A percentile compares a stretch with the other conserved stretches of the same genome.
phyloP scores from a whole-genome alignment of 352 stramenopile genomes.

The Aphanomyces invadans region DNA sequence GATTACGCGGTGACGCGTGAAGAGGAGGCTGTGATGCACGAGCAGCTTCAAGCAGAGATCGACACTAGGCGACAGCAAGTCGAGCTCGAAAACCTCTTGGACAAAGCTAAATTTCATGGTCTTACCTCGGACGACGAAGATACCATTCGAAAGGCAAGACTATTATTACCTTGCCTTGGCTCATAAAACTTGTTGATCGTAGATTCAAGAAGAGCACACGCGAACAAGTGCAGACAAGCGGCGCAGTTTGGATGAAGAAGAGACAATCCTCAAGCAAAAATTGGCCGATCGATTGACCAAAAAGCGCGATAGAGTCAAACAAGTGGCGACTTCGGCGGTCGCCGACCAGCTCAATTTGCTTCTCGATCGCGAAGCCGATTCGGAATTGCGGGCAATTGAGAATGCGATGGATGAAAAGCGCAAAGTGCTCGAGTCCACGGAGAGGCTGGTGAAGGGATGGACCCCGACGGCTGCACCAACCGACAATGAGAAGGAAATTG shows the following conservation, averaged over 20 bases:
- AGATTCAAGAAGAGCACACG: constrained; percentile 42
- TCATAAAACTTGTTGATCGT: no score
- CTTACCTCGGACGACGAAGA: constrained; percentile 8
- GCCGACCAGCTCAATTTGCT: background rate
- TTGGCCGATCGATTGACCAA: constrained; percentile 44
- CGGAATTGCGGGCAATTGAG: constrained; percentile 26
- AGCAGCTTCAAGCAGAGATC: constrained; percentile 24
- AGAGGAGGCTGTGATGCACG: constrained; percentile 15
- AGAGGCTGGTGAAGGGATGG: constrained; percentile 2
- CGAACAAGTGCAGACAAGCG: constrained; percentile 32
- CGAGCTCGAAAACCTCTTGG: constrained; percentile 29
- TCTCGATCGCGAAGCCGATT: constrained; percentile 24
- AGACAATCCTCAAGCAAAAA: constrained; percentile 34
- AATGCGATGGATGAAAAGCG: constrained; percentile 20
- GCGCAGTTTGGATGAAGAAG: constrained; percentile 31
- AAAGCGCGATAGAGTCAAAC: constrained; percentile 24
- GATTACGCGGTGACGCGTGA: background rate
- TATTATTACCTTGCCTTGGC: background rate
- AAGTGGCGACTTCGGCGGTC: background rate
- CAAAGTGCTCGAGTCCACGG: background rate
- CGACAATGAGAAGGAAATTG: constrained; percentile 26
- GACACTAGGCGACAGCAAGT: constrained; percentile 26
- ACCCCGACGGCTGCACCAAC: constrained; percentile 17
- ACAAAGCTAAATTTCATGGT: constrained; percentile 15
- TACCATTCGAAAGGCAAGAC: background rate